Evolutionary conservation across 2,329 filamentous ascomycete species (phyloP), one percentile per base, ranked within the genome.

Genomic region (Alternaria tenuissima): DNA sequence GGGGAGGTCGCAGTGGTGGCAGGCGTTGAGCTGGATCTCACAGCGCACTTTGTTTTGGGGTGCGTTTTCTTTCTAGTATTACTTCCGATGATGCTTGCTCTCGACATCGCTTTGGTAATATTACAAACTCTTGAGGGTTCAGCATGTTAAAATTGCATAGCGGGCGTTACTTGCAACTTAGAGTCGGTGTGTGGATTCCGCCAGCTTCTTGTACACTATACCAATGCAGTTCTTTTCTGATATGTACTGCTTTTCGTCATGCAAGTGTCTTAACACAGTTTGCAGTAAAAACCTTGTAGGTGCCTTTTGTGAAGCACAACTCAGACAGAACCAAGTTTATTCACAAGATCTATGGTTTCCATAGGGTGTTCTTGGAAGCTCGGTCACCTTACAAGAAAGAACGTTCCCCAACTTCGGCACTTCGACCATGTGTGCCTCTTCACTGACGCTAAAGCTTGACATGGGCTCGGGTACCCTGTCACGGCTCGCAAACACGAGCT

Each of bases 1-100:
- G 65, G 55, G 68, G 61, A 18, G 63, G 72, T 20, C 63, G 70
- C 32, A 67, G 73, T 53, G 65, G 67, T 30, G 68, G 70, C 54
- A 68, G 72, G 53, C 72, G 72, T 28, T 59, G 39, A 59, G 44
- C 22, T 39, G 16, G 24, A 9, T 48, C n/a, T 18, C 18, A 30
- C 11, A 28, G 48, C 12, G 30, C 14, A 16, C 18, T 36, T 41
- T 12, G 16, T 28, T 39, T 20, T 51, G 22, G 22, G 46, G 18
- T 38, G 20, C 12, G 22, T 57, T 47, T 32, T 54, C 41, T 54
- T 58, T 24, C 14, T 20, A 20, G 14, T 47, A 9, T 38, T 34
- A 34, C 22, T 54, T 54, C 26, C 11, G 14, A 38, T 20, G 5
- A n/a, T 8, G 46, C 30, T 24, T 44, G 26, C 48, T 36, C 49